A percentile compares a stretch with the other conserved stretches of the same genome.
Evolutionary conservation across 1,284 basidiomycete genomes (phyloP).

Genomic region (Naganishia albida): DNA sequence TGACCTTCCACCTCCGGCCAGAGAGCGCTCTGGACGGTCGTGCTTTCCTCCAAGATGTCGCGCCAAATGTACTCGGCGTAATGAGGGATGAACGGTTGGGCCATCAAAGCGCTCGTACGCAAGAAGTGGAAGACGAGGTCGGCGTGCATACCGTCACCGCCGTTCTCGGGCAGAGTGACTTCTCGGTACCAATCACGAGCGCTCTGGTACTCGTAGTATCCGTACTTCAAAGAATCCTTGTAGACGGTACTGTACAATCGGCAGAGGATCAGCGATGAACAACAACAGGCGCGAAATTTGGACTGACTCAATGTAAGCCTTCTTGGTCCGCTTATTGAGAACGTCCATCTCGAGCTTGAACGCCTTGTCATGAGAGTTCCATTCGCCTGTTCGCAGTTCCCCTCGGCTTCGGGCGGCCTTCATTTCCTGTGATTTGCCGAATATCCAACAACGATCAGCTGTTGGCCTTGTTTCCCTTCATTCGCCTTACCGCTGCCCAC

Average conservation of each 20-base stretch:
- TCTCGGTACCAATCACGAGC: slow-evolving; percentile 96
- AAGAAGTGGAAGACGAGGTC: slow-evolving; percentile 78
- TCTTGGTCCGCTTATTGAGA: slow-evolving; percentile 75
- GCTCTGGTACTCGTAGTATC: slow-evolving; percentile 94
- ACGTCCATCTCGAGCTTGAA: slow-evolving; percentile 92
- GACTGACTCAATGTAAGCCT: slow-evolving; percentile 74
- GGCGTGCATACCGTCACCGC: slow-evolving; percentile 76
- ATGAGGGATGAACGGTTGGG: slow-evolving; percentile 90
- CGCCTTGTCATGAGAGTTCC: slow-evolving; percentile 70
- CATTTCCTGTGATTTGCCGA: slow-evolving; percentile 63
- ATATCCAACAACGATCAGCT: neutral
- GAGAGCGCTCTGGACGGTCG: slow-evolving; percentile 74
- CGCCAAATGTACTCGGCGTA: slow-evolving; percentile 91
- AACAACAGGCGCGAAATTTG: neutral
- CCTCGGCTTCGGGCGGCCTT: slow-evolving; percentile 62
- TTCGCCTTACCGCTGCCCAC: slow-evolving; percentile 78
- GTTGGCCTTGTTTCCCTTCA: neutral
- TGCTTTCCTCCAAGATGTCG: slow-evolving; percentile 69
- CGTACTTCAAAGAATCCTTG: slow-evolving; percentile 93
- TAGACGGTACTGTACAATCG: slow-evolving; percentile 72
- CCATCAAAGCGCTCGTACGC: slow-evolving; percentile 72
- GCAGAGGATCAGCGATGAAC: slow-evolving; percentile 13
- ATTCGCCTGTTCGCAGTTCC: slow-evolving; percentile 67
- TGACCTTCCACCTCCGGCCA: slow-evolving; percentile 64
- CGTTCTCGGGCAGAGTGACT: slow-evolving; percentile 72